Evolutionary conservation across 805 yeast genomes (phyloP).

Genomic region (Candida namnaoensis): DNA sequence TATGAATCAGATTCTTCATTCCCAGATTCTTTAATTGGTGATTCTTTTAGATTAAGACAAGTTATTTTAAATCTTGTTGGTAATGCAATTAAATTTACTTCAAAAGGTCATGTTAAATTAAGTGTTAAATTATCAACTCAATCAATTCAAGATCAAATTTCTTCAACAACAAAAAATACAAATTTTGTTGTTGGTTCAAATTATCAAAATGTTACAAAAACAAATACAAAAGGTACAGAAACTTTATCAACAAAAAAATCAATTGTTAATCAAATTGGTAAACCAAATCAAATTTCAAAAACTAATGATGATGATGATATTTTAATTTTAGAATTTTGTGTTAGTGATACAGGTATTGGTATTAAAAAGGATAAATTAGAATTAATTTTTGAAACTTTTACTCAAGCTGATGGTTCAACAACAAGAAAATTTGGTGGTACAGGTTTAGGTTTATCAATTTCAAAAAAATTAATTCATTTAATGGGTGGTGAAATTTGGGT

Average conservation of each 20-base stretch:
- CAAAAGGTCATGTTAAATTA: conserved; percentile 71
- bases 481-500: conserved; percentile 97
- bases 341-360: conserved; percentile 87
- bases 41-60: conserved; percentile 80
- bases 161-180: conserved; percentile 18
- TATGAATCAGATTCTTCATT: conserved; percentile 81
- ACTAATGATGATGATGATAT: conserved; percentile 24
- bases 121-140: conserved; percentile 51
- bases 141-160: conserved; percentile 14
- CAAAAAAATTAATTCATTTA: conserved; percentile 76
- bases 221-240: too few relatives aligned
- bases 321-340: conserved; percentile 70
- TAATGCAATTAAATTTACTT: conserved; percentile 84
- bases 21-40: conserved; percentile 84
- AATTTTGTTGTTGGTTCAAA: conserved; percentile 14
- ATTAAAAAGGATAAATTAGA: conserved; percentile 80
- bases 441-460: conserved; percentile 81
- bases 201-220: too few relatives aligned
- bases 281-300: too few relatives aligned
- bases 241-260: too few relatives aligned
- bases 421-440: conserved; percentile 92
- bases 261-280: too few relatives aligned
- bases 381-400: conserved; percentile 79
- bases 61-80: conserved; percentile 83
- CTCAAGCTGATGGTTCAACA: conserved; percentile 92